Conservation (phyloP, 2,329 filamentous ascomycete genomes). For the Dendryphion nanum region DNA sequence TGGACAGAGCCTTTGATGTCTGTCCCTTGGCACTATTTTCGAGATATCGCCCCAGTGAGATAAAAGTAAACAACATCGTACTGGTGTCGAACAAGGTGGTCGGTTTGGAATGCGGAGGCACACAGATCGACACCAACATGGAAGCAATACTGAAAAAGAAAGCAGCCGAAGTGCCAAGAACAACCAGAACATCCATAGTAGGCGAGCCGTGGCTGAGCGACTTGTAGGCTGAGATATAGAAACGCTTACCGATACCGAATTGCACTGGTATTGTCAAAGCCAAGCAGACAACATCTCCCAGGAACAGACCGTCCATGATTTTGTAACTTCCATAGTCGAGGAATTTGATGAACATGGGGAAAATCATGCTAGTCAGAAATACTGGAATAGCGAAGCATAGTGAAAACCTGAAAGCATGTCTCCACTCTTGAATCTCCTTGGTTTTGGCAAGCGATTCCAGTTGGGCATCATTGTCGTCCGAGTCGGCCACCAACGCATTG, state of each 20-base stretch:
- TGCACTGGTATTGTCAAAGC: slow-evolving; percentile 87
- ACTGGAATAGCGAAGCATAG: slow-evolving; percentile 83
- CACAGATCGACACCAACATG: slow-evolving; percentile 77
- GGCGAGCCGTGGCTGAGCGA: slow-evolving; percentile 86
- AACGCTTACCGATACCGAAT: slow-evolving; percentile 92
- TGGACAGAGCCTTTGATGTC: slow-evolving; percentile 89
- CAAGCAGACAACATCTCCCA: slow-evolving; percentile 85
- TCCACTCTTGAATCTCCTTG: slow-evolving; percentile 93
- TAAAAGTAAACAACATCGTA: slow-evolving; percentile 97
- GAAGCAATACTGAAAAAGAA: slow-evolving; percentile 93
- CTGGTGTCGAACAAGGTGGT: slow-evolving; percentile 95
- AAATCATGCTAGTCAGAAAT: slow-evolving; percentile 86
- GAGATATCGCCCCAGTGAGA: slow-evolving; percentile 83
- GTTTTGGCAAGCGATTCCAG: slow-evolving; percentile 95
- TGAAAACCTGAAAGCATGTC: slow-evolving; percentile 73
- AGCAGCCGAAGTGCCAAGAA: slow-evolving; percentile 88
- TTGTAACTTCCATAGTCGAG: slow-evolving; percentile 75
- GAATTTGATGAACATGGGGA: slow-evolving; percentile 78
- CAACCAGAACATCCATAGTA: slow-evolving; percentile 96
- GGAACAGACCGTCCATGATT: slow-evolving; percentile 71
- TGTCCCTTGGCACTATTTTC: slow-evolving; percentile 96
- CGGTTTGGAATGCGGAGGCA: slow-evolving; percentile 75
- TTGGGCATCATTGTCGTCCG: slow-evolving; percentile 94
- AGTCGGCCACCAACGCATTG: slow-evolving; percentile 86
- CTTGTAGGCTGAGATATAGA: slow-evolving; percentile 91